phyloP scores from a whole-genome alignment of 176 grass and related monocot species.

The Lolium perenne region DNA sequence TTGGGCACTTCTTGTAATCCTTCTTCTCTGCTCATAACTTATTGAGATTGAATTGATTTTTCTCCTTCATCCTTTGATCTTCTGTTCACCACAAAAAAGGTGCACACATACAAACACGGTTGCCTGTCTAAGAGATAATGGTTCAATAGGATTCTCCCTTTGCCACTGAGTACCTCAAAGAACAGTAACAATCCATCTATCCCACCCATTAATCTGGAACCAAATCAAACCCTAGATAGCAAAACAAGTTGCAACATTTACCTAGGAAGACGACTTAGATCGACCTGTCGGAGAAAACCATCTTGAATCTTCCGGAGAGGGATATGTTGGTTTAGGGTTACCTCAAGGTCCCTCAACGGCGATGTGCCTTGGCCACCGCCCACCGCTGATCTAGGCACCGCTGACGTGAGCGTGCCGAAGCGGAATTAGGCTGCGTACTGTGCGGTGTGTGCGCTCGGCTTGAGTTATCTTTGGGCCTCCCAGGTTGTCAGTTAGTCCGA shows the following conservation, averaged over 20 bases:
- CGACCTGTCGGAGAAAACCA: neutral
- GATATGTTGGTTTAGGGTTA: neutral
- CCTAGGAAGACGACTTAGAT: neutral
- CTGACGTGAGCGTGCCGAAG: neutral
- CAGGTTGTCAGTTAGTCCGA: neutral
- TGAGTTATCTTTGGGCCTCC: neutral
- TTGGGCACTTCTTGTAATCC: neutral
- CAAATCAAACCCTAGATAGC: conserved; percentile 19
- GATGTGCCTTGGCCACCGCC: neutral
- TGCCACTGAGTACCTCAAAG: neutral
- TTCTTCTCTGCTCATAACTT: neutral
- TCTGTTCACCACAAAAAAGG: neutral
- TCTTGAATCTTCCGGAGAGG: neutral
- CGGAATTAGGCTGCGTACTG: neutral
- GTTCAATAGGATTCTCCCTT: neutral
- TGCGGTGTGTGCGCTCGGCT: neutral
- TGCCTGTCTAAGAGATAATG: neutral
- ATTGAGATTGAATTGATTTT: neutral
- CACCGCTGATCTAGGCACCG: too few relatives aligned
- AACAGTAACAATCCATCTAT: neutral
- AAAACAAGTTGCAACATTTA: neutral
- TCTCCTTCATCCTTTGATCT: neutral
- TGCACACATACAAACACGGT: neutral
- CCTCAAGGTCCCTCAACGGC: neutral
- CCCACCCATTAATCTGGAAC: neutral